These are phyloP conservation scores for Backusella mclennaniae DNA, from an alignment of 192 early-diverging fungal species.

Conservation along the genomic window DNA sequence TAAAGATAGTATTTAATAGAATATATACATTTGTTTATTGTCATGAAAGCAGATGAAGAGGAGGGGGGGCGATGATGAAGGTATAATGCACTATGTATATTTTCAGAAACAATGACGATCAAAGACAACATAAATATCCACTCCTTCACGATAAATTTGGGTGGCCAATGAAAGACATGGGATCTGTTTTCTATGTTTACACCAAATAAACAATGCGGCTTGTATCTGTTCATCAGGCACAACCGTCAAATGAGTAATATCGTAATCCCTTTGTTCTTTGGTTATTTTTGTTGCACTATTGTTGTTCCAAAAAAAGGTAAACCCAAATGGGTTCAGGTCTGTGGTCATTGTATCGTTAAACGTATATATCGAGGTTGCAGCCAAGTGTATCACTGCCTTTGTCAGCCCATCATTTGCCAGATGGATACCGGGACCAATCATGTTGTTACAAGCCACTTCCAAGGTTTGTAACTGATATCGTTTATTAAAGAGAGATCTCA, in stretches of 20 bases:
- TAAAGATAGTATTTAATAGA: background rate
- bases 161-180: slow-evolving; percentile 11
- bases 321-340: background rate
- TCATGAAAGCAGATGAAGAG: background rate
- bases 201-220: slow-evolving; percentile 13
- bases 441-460: background rate
- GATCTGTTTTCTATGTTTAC: background rate
- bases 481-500: background rate
- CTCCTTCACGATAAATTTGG: slow-evolving; percentile 9
- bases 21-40: background rate
- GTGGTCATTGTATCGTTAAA: background rate
- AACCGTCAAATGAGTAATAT: background rate
- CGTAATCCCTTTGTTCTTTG: background rate
- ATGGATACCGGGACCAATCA: background rate
- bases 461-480: background rate
- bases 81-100: background rate
- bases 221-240: slow-evolving; percentile 14
- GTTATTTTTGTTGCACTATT: background rate
- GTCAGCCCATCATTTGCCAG: background rate
- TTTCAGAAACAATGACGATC: background rate
- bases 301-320: slow-evolving; percentile 5
- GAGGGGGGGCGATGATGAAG: background rate
- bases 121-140: slow-evolving; percentile 26
- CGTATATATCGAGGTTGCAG: background rate
- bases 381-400: background rate